Conservation (phyloP, 139 green algal genomes). For the Chlamydomonas eustigma region DNA sequence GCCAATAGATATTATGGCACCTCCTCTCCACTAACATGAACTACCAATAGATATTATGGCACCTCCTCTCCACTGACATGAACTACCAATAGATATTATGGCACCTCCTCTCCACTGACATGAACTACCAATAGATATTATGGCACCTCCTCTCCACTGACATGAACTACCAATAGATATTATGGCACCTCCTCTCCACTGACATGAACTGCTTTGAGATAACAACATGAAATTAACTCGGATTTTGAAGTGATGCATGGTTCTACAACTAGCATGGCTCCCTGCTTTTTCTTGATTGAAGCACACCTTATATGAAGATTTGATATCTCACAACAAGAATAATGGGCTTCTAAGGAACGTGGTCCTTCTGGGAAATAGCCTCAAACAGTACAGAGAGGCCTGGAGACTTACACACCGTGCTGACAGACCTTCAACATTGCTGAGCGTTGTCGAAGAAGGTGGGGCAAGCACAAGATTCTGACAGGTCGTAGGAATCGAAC, state of each 20-base stretch:
- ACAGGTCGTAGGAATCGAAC: too few species aligned
- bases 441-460: too few species aligned
- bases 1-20: too few species aligned
- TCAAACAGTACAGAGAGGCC: constrained; percentile 29
- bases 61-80: not conserved
- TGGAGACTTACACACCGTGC: too few species aligned
- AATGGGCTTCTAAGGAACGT: constrained; percentile 29
- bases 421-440: too few species aligned
- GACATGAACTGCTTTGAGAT: not conserved
- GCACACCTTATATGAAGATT: not conserved
- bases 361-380: constrained; percentile 53
- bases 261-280: not conserved
- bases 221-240: not conserved
- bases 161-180: not conserved
- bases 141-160: not conserved
- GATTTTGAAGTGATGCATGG: not conserved
- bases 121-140: not conserved
- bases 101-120: not conserved
- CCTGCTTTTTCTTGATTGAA: not conserved
- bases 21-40: not conserved
- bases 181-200: not conserved
- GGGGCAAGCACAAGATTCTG: too few species aligned
- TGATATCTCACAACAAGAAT: not conserved
- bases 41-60: not conserved
- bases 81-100: not conserved